Evolutionary conservation across 441 rosid species (phyloP), one percentile per base, ranked within the genome.

Genomic region (Eruca vesicaria): DNA sequence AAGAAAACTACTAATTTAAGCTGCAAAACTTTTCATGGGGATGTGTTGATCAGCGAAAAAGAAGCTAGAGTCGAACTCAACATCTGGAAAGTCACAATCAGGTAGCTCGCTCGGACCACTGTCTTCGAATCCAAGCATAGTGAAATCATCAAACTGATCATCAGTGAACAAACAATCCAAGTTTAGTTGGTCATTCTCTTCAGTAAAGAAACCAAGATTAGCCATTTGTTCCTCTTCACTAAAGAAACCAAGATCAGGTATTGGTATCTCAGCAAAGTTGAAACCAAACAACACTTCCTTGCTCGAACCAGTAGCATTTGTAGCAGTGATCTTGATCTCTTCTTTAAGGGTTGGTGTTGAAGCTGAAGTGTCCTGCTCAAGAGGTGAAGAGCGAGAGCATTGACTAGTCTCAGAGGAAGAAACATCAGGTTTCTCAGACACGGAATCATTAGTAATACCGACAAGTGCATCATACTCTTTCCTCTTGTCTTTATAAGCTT

Each of bases 1-100:
- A 4, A 2, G 11, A 20, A 41, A 26, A 11, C 2, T 6, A 21
- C 23, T 83, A 87, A 6, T 23, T 55, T 71, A 69, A 63, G 79
- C 94, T 85, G 86, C 96, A 93, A 91, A 88, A 93, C 88, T 90
- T 84, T 89, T 72, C 60, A 78, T 45, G 56, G 79, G 87, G 94
- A 91, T 4, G 86, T 76, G 72, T 85, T 85, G 80, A 81, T 86
- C 87, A 33, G 81, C 86, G 74, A 89, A 80, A 8, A 64, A 77
- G 14, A 75, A 32, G 81, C 87, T 12, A 90, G 86, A 57, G 32
- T 86, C 91, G 3, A 89, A 84, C 23, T 86, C 91, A 2, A 45
- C 33, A 55, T 80, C 83, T 0, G 52, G 59, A 35, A 96, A 96
- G 74, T 93, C 96, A 41, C 78, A 91, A 79, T 96, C 99, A 0